Evolutionary conservation across 2,329 filamentous ascomycete genomes (phyloP), one percentile per base, ranked within the genome.

Genomic region (Penicillium sp.): DNA sequence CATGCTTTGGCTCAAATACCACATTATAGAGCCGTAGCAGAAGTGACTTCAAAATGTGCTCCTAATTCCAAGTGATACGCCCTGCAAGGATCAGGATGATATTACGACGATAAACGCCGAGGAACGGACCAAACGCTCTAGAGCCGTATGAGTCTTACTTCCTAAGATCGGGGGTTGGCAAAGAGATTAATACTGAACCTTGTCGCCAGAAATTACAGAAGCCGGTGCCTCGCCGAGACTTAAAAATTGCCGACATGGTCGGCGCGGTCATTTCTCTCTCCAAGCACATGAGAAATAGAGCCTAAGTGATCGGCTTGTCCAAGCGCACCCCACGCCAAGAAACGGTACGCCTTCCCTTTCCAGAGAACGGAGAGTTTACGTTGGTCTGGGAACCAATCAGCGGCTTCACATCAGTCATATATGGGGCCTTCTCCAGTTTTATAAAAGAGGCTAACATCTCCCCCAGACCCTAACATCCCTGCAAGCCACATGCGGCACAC

Each of bases 291-390:
- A 27, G 13, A 21, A 17, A 21, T 10, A 8, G 6, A 41, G 23
- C 9, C 23, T 10, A 15, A 27, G 8, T 31, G 19, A 36, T 53
- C 54, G 33, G 43, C 42, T 12, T 23, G 17, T 58, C 51, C 21
- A 43, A 53, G 42, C 54, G 49, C 54, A 57, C 36, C 51, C 55
- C 55, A 55, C 51, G 55, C 55, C 55, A 58, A 58, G 51, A 1
- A 13, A 27, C 38, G 29, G 43, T 27, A 2, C 21, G 35, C 25
- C 31, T 43, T 42, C 17, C 55, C 49, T 21, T 48, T 39, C 31
- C 29, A 15, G 33, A 33, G 25, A 17, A 10, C 10, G 6, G 31
- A 15, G 13, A 54, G 41, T 42, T 42, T 38, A 12, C 17, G 12
- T 21, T 27, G n/a, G 5, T n/a, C 4, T 19, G 19, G 8, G 10